A percentile compares a stretch with the other conserved stretches of the same genome.
These are phyloP conservation scores for Pleurotus ostreatus DNA, from an alignment of 768 basidiomycete species.

Conservation along the genomic window DNA sequence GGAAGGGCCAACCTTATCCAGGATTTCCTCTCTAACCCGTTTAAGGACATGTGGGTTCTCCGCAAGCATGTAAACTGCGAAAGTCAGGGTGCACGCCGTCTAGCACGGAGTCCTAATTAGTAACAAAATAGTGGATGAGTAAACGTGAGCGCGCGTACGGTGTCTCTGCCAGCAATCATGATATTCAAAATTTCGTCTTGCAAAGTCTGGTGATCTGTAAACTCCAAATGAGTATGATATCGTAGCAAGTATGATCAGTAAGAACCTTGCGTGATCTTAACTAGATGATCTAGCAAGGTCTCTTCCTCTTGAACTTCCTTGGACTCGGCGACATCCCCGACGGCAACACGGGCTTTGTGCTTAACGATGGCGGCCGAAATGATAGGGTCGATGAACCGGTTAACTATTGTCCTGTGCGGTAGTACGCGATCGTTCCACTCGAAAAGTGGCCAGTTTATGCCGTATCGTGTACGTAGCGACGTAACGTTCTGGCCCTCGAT, in stretches of 20 bases:
- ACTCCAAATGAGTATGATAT: not conserved
- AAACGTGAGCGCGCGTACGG: slow-evolving; percentile 24
- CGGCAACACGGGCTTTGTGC: slow-evolving; percentile 18
- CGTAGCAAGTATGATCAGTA: slow-evolving; percentile 1
- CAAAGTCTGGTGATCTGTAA: slow-evolving; percentile 33
- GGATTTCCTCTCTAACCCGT: slow-evolving; percentile 47
- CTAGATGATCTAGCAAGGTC: slow-evolving; percentile 45
- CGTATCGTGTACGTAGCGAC: slow-evolving; percentile 32
- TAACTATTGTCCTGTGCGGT: slow-evolving; percentile 38
- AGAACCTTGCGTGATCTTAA: slow-evolving; percentile 48
- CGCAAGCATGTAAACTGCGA: slow-evolving; percentile 50
- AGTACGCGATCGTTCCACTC: slow-evolving; percentile 47
- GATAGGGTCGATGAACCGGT: slow-evolving; percentile 48
- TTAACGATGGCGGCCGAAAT: slow-evolving; percentile 39
- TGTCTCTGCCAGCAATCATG: slow-evolving; percentile 55
- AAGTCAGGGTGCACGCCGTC: slow-evolving; percentile 51
- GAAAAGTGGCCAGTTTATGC: slow-evolving; percentile 40
- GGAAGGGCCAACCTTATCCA: slow-evolving; percentile 37
- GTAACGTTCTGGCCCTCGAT: slow-evolving; percentile 34
- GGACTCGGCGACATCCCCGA: slow-evolving; percentile 12
- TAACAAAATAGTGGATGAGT: not conserved
- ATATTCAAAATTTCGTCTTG: slow-evolving; percentile 53
- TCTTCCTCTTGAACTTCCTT: slow-evolving; percentile 31
- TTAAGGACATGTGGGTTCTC: slow-evolving; percentile 42
- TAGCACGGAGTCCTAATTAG: slow-evolving; percentile 11